Base-by-base conservation (phyloP, 2,329 filamentous ascomycete genomes). In the Stachybotrys chlorohalonatus region DNA sequence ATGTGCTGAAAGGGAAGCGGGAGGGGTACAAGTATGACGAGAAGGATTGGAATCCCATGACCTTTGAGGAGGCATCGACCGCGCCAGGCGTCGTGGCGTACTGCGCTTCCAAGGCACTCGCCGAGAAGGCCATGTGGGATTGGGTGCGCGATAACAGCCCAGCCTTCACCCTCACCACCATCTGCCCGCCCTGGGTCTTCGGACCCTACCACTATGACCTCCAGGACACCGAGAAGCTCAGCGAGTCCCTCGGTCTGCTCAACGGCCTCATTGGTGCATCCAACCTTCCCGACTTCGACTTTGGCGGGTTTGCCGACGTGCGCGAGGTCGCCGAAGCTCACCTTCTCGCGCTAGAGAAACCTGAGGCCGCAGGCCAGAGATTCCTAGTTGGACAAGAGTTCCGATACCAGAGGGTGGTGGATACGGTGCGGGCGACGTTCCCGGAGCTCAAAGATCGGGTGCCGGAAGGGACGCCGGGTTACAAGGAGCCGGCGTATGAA, bases 41-140 rank as follows among this genome's bases (percentile, higher is more conserved):
- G 39, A 55, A 59, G 31, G 62, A 63, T 47, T 65, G 62, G 62
- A 63, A 65, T 46, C 62, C 63, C 0, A 56, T 64, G 68, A 74
- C 58, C 2, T 56, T 52, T 30, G 57, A 58, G 6, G 57, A 64
- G 47, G 59, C 61, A 1, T 50, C 58, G 16, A 55, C 53, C 16
- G 55, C 54, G 13, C 54, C 58, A 17, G 58, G 54, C 4, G 57
- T 52, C 4, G 57, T 57, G 3, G 63, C 61, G 7, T 67, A 65
- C 51, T 62, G 58, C 7, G 60, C 57, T 6, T 63, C 61, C 13
- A 64, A 66, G 50, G 80, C 79, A 1, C 85, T 90, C 57, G 84
- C 84, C 0, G 85, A 89, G 63, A 80, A 77, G 56, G 81, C 84
- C 1, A 83, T 84, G 2, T 89, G 85, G 86, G 74, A 80, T 2